Evolutionary conservation across 176 grass and related monocot species (phyloP).

Genomic region (Typha latifolia): DNA sequence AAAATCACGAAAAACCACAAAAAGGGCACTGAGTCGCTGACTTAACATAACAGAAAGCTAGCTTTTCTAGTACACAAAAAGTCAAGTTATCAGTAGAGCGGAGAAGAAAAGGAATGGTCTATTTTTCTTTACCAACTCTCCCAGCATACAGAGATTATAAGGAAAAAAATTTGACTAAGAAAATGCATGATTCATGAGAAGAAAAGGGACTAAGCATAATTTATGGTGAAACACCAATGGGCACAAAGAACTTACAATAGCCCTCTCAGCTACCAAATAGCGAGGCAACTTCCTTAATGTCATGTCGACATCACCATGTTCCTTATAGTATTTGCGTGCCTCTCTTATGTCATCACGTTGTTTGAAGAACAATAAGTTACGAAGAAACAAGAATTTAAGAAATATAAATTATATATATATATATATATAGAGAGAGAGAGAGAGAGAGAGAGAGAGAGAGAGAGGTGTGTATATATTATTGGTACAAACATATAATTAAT

Average conservation of each 20-base stretch:
- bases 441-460: no score
- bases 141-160: no score
- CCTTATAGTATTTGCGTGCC: conserved; percentile 62
- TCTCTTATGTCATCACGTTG: conserved; percentile 75
- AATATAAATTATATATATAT: conserved; percentile 19
- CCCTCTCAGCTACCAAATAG: conserved; percentile 71
- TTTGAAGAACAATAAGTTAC: conserved; percentile 45
- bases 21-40: no score
- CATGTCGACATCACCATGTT: conserved; percentile 72
- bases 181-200: not conserved
- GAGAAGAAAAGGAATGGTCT: no score
- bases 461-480: not conserved
- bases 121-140: no score
- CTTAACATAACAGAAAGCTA: no score
- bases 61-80: no score
- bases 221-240: not conserved
- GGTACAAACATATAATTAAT: conserved; percentile 8
- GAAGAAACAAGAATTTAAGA: conserved; percentile 43
- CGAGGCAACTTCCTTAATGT: conserved; percentile 81
- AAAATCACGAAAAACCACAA: no score
- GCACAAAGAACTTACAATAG: conserved; percentile 58
- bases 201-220: not conserved
- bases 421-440: no score
- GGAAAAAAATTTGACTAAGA: no score
- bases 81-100: no score